phyloP scores from a whole-genome alignment of 2,329 filamentous ascomycete genomes.

The Dactylellina drechsleri region DNA sequence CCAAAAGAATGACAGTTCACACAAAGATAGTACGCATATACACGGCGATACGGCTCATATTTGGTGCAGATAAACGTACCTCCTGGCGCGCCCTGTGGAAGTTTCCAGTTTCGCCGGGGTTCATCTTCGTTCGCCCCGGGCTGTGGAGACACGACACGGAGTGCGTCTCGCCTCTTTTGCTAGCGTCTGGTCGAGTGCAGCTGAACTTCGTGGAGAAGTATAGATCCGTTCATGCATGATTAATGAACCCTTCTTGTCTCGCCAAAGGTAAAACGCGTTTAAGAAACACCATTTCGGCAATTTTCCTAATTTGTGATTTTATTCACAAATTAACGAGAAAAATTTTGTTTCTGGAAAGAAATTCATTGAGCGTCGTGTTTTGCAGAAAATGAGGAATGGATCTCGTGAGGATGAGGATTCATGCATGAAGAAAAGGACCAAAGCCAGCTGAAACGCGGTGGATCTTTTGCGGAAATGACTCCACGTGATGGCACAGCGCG shows the following conservation, averaged over 20 bases:
- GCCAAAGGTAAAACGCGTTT: slow-evolving; percentile 44
- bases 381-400: neutral
- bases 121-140: slow-evolving; percentile 47
- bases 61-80: slow-evolving; percentile 47
- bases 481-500: slow-evolving; percentile 43
- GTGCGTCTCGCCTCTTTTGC: slow-evolving; percentile 52
- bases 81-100: slow-evolving; percentile 54
- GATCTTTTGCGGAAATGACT: slow-evolving; percentile 14
- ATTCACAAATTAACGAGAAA: slow-evolving; percentile 24
- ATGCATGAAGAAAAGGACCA: slow-evolving; percentile 28
- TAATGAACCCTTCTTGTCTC: slow-evolving; percentile 25
- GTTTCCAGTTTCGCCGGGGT: slow-evolving; percentile 46
- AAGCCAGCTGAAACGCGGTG: slow-evolving; percentile 47
- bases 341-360: slow-evolving; percentile 17
- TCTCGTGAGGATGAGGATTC: neutral
- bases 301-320: slow-evolving; percentile 43
- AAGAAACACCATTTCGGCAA: slow-evolving; percentile 48
- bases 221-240: slow-evolving; percentile 43
- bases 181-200: slow-evolving; percentile 48
- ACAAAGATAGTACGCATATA: slow-evolving; percentile 47
- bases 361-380: slow-evolving; percentile 18
- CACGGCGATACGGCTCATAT: slow-evolving; percentile 36
- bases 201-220: slow-evolving; percentile 43
- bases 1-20: slow-evolving; percentile 52
- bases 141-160: slow-evolving; percentile 53